Evolutionary conservation across 306 rosid species (phyloP).

Genomic region (Vachellia pachyceras): DNA sequence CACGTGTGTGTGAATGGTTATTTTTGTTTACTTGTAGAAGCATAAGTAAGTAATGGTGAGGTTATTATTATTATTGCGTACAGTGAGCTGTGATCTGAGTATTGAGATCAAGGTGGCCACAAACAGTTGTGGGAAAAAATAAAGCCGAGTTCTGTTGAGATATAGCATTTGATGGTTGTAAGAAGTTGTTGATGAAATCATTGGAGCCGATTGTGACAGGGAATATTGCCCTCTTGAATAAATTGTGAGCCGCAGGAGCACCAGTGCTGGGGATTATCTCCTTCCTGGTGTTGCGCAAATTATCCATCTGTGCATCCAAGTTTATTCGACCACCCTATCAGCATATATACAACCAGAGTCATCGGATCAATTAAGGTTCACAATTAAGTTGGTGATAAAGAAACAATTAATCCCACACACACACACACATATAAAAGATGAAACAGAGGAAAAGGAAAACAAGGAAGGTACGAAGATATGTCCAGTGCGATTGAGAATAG

Average conservation of each 20-base stretch:
- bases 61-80: no score
- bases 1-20: no score
- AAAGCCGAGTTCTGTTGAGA: not conserved
- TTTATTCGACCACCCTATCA: constrained; percentile 67
- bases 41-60: no score
- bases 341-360: not conserved
- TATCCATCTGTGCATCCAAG: constrained; percentile 66
- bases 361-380: no score
- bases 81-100: no score
- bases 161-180: constrained; percentile 45
- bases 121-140: no score
- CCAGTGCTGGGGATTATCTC: constrained; percentile 63
- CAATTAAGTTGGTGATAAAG: no score
- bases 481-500: constrained; percentile 74
- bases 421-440: no score
- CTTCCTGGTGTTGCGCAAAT: constrained; percentile 70
- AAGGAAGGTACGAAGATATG: constrained; percentile 48
- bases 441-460: constrained; percentile 14
- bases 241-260: constrained; percentile 41
- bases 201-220: constrained; percentile 70
- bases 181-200: constrained; percentile 73
- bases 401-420: no score
- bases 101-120: no score
- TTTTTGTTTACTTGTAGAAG: no score
- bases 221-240: constrained; percentile 53